Percentiles rank a stretch among this genome's conserved stretches.
These are phyloP conservation scores for Amanita molliuscula DNA, from an alignment of 768 basidiomycete genomes.

Conservation along the genomic window DNA sequence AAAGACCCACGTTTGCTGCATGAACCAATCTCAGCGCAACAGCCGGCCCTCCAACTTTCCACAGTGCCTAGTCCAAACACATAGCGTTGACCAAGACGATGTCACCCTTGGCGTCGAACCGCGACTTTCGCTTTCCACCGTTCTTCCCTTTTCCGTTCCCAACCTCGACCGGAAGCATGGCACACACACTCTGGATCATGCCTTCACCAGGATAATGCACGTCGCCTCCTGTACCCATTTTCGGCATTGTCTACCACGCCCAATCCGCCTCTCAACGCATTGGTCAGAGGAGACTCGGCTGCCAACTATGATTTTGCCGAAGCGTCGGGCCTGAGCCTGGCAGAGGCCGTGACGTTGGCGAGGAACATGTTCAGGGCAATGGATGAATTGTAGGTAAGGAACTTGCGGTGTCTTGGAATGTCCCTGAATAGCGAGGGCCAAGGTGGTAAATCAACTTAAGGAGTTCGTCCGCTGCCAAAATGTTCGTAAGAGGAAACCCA, in stretches of 20 bases:
- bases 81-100: slow-evolving; percentile 49
- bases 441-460: slow-evolving; percentile 72
- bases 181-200: slow-evolving; percentile 3
- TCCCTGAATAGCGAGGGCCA: slow-evolving; percentile 67
- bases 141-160: slow-evolving; percentile 5
- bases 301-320: background rate
- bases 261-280: slow-evolving; percentile 20
- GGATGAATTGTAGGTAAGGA: slow-evolving; percentile 78
- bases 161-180: background rate
- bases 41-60: slow-evolving; percentile 77
- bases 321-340: slow-evolving; percentile 8
- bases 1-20: slow-evolving; percentile 46
- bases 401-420: slow-evolving; percentile 68
- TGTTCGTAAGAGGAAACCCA: background rate
- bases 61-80: slow-evolving; percentile 64
- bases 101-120: slow-evolving; percentile 34
- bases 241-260: slow-evolving; percentile 14
- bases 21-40: slow-evolving; percentile 67
- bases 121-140: background rate
- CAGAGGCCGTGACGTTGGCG: slow-evolving; percentile 28
- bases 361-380: slow-evolving; percentile 79
- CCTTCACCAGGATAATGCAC: background rate
- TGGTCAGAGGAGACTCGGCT: background rate
- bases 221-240: background rate
- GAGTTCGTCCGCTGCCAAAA: slow-evolving; percentile 49